Conservation (phyloP, 192 early-diverging fungal species). For the Umbelopsis sp. region DNA sequence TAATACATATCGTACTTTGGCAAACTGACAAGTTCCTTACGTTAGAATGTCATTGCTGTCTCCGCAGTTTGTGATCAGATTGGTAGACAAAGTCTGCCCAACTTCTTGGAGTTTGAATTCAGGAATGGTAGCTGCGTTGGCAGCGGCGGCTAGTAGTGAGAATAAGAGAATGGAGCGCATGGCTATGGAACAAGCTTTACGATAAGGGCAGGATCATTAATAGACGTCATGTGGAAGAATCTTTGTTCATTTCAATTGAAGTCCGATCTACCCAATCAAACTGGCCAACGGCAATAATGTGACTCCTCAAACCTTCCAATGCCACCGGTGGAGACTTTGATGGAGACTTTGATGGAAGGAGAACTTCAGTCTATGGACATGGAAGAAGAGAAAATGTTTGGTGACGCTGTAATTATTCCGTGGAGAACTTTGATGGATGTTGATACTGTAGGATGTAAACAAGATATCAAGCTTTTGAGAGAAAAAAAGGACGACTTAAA, state of each 20-base stretch:
- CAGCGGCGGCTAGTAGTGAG: constrained; percentile 4
- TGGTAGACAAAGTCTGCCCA: constrained; percentile 13
- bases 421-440: too few relatives aligned
- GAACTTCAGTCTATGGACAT: too few relatives aligned
- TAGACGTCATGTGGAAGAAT: constrained; percentile 13
- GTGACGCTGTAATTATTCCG: too few relatives aligned
- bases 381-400: too few relatives aligned
- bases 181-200: background rate
- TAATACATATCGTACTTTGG: too few relatives aligned
- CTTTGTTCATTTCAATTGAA: background rate
- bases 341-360: too few relatives aligned
- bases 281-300: background rate
- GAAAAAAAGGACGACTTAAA: too few relatives aligned
- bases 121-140: constrained; percentile 6
- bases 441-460: too few relatives aligned
- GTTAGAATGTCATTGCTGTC: constrained; percentile 30
- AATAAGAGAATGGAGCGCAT: constrained; percentile 12
- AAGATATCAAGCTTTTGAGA: too few relatives aligned
- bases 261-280: constrained; percentile 11
- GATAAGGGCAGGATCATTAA: background rate
- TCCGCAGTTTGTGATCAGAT: constrained; percentile 38
- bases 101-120: constrained; percentile 11
- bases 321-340: too few relatives aligned
- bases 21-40: constrained; percentile 19
- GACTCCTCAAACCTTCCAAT: background rate